These are phyloP conservation scores for Immersiella caudata DNA, from an alignment of 495 filamentous ascomycete genomes.

Conservation along the genomic window DNA sequence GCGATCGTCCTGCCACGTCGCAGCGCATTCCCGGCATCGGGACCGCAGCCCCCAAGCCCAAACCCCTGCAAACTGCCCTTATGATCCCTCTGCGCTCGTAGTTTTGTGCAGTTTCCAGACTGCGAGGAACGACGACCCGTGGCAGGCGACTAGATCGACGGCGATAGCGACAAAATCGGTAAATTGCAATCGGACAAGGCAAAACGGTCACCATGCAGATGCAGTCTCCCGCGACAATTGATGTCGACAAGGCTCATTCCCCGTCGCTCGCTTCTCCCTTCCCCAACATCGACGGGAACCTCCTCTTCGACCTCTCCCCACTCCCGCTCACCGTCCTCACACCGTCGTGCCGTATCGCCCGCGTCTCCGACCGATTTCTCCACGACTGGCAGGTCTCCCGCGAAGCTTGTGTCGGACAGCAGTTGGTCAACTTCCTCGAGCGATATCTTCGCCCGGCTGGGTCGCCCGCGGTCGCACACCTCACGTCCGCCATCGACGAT, in stretches of 20 bases:
- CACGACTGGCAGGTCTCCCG: conserved; percentile 40
- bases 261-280: not conserved
- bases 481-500: conserved; percentile 49
- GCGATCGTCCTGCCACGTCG: not conserved
- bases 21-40: conserved; percentile 1
- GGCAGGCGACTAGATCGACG: not conserved
- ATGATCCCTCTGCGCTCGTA: not conserved
- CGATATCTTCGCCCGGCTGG: conserved; percentile 36
- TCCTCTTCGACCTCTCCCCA: conserved; percentile 52
- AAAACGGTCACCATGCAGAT: not conserved
- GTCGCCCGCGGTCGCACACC: conserved; percentile 39
- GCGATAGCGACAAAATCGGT: not conserved
- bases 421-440: conserved; percentile 48
- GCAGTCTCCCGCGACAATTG: not conserved
- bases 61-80: not conserved
- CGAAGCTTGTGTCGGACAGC: conserved; percentile 45
- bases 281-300: conserved; percentile 22
- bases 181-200: not conserved
- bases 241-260: not conserved
- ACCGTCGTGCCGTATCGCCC: conserved; percentile 46
- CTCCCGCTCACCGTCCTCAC: conserved; percentile 55
- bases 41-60: not conserved
- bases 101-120: conserved; percentile 5
- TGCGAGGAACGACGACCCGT: not conserved
- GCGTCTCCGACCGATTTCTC: conserved; percentile 55